Conservation (phyloP, 2,329 filamentous ascomycete species). For the Pseudogymnoascus sp. region DNA sequence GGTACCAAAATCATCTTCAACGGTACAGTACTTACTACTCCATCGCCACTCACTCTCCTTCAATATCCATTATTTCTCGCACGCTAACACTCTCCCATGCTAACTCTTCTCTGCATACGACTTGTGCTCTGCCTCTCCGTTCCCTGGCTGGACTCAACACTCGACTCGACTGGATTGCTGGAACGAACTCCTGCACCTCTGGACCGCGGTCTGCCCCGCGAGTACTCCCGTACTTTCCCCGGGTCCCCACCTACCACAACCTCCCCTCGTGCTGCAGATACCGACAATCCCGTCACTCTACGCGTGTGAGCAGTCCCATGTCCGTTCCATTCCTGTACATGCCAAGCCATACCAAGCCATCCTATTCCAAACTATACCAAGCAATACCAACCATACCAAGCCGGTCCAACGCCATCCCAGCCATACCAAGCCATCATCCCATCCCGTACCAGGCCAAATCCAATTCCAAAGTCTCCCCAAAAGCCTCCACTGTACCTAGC, state of each 20-base stretch:
- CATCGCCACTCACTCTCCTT: background rate
- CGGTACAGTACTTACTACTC: background rate
- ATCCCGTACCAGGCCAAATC: background rate
- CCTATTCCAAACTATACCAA: background rate
- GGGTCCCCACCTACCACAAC: background rate
- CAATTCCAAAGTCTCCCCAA: background rate
- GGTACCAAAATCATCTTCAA: background rate
- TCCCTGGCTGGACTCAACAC: too few species aligned
- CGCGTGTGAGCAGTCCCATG: background rate
- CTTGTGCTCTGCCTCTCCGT: background rate
- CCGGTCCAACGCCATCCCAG: background rate
- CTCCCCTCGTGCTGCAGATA: background rate
- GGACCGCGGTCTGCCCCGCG: too few species aligned
- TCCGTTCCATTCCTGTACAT: background rate
- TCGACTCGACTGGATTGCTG: too few species aligned
- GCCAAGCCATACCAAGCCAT: background rate
- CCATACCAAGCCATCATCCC: background rate
- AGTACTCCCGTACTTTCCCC: background rate
- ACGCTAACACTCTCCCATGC: background rate
- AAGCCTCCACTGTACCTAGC: background rate
- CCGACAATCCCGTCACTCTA: background rate
- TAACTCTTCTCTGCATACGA: background rate
- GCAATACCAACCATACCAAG: background rate
- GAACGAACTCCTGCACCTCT: too few species aligned
- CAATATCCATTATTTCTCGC: background rate